Evolutionary conservation across 345 rosid species (phyloP).

Genomic region (Tarenaya hassleriana): DNA sequence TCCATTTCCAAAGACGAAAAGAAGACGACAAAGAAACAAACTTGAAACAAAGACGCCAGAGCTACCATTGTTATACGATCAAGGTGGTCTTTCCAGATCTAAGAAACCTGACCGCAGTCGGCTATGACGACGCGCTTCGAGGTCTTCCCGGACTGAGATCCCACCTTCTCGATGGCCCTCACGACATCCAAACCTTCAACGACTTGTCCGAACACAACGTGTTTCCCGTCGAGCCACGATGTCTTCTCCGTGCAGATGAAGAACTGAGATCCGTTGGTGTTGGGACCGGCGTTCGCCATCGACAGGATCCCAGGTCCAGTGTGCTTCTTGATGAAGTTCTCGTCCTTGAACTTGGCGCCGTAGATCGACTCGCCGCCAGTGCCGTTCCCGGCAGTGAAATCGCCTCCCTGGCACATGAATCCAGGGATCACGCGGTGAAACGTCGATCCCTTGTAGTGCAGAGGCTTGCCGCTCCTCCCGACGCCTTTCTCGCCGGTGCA

Average conservation of each 20-base stretch:
- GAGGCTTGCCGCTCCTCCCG: slow-evolving; percentile 45
- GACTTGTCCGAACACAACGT: slow-evolving; percentile 87
- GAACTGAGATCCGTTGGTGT: slow-evolving; percentile 97
- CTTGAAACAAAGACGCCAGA: slow-evolving; percentile 10
- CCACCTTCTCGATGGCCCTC: slow-evolving; percentile 72
- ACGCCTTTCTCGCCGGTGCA: slow-evolving; percentile 58
- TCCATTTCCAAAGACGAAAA: not conserved
- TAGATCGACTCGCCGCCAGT: slow-evolving; percentile 71
- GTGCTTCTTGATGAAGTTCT: slow-evolving; percentile 58
- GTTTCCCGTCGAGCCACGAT: slow-evolving; percentile 88
- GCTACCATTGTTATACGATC: slow-evolving; percentile 23
- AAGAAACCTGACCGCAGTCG: slow-evolving; percentile 51
- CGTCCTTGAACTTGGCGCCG: slow-evolving; percentile 51
- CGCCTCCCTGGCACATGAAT: slow-evolving; percentile 82
- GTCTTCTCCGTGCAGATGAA: slow-evolving; percentile 81
- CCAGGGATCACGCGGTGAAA: slow-evolving; percentile 66
- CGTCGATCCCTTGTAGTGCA: slow-evolving; percentile 58
- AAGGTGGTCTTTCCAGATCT: slow-evolving; percentile 1
- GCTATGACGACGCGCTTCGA: slow-evolving; percentile 32
- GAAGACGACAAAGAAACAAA: not conserved
- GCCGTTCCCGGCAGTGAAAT: too few relatives aligned
- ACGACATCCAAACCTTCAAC: slow-evolving; percentile 90
- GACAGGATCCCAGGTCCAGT: slow-evolving; percentile 80
- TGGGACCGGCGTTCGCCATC: slow-evolving; percentile 80
- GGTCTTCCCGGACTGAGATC: slow-evolving; percentile 39